Base-by-base conservation (phyloP, 1,284 basidiomycete genomes). In the Austroboletus olivaceoglutinosus region DNA sequence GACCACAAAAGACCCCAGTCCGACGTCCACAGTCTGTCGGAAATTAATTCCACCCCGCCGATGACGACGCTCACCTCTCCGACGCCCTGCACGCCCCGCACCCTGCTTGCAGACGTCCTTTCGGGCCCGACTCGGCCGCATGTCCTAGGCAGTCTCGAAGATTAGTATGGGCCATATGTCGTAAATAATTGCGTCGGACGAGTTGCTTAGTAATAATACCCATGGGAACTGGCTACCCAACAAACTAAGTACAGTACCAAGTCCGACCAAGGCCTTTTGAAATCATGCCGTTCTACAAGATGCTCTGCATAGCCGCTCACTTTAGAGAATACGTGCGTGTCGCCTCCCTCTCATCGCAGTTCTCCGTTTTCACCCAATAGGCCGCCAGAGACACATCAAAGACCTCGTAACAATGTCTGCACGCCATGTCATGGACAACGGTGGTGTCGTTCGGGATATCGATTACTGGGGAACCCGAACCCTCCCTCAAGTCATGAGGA, bases 371-470 rank as follows among this genome's bases (percentile, higher is more conserved):
- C 30, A 33, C 36, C 54, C 40, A 55, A 45, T 43, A 37, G 38
- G 27, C 45, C 11, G 15, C 29, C 25, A 93, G 91, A 75, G 73
- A 71, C 83, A 87, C 58, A 85, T 94, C 41, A 85, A 89, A 52
- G 81, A 85, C 56, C 77, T 94, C 16, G 89, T 93, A 22, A 77
- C 78, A 12, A 81, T 85, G 60, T 82, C 88, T 6, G 88, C 89
- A 19, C 77, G 74, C 50, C 85, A 89, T 63, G 75, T 94, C 48
- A 79, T 94, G 73, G 76, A 87, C 52, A 72, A 78, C 19, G 92
- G 91, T 45, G 91, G 91, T 23, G 86, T 90, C 40, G 91, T 94
- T 22, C 82, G 91, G 23, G 80, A 79, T 41, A 79, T 94, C 51
- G 77, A 87, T 45, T 91, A 81, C 47, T 84, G 80, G 82, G 92